Evolutionary conservation across 2,329 filamentous ascomycete genomes (phyloP), one percentile per base, ranked within the genome.

Genomic region (Neocucurbitaria cava): DNA sequence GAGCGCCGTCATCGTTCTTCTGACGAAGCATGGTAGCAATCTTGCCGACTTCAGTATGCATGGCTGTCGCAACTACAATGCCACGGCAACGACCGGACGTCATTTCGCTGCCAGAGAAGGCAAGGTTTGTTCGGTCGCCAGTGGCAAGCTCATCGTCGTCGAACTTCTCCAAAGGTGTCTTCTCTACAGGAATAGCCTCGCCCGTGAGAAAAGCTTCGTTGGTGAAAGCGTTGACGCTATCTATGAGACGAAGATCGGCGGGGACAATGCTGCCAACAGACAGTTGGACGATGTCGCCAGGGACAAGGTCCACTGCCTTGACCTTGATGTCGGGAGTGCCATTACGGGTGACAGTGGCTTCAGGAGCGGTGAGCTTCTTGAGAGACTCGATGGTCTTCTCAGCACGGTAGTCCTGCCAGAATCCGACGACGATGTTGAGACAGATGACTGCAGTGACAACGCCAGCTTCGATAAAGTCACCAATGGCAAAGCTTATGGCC

Each of bases 161-260:
- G 46, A 80, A 79, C 54, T 76, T 79, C 31, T 85, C 81, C n/a
- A 58, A 49, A n/a, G 75, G 85, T 78, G 64, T 85, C 80, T 77
- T 91, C 88, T 79, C 84, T 49, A 89, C 87, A 54, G 89, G 86
- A 6, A 89, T 75, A 31, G 89, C 89, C 77, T 92, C 89, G 58
- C 89, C 89, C 13, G 89, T 92, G 35, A 91, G 82, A 54, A 90
- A 82, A 11, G 89, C 87, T 74, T 91, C 89, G 57, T 96, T 90
- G 60, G 88, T 89, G 45, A 88, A 89, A 54, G 91, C 78, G 73
- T 93, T 93, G 76, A 92, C 85, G 52, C 83, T 85, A 59, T 88
- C 82, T 57, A 88, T 70, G 9, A 83, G 71, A 58, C 87, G 83
- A 45, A 89, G 75, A 75, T 90, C 87, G 40, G 87, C 87, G 4